These are phyloP conservation scores for Boletus speciosus DNA, from an alignment of 768 basidiomycete species.

Conservation along the genomic window DNA sequence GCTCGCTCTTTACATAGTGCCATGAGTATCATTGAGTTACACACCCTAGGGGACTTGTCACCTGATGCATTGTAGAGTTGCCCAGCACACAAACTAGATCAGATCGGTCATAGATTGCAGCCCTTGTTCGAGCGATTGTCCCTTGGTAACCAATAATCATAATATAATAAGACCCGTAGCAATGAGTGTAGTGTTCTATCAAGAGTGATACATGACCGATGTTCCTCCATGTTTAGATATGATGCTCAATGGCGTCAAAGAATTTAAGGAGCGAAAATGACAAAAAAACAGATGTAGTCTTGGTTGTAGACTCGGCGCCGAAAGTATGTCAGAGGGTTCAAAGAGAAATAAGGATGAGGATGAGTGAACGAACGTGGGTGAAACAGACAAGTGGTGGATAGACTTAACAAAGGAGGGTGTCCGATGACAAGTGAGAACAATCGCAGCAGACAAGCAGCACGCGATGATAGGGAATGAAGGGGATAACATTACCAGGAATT, in stretches of 20 bases:
- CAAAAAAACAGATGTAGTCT: slow-evolving; percentile 6
- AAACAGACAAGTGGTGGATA: slow-evolving; percentile 11
- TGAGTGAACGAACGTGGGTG: slow-evolving; percentile 23
- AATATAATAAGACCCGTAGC: slow-evolving; percentile 29
- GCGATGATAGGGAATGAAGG: background rate
- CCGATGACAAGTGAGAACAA: slow-evolving; percentile 8
- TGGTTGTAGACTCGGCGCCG: background rate
- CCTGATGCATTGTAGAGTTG: slow-evolving; percentile 58
- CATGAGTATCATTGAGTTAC: slow-evolving; percentile 52
- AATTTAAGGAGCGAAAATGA: slow-evolving; percentile 13
- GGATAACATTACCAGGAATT: background rate
- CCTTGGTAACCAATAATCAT: slow-evolving; percentile 21
- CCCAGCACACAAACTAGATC: background rate
- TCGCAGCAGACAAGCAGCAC: slow-evolving; percentile 5
- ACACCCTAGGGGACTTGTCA: slow-evolving; percentile 64
- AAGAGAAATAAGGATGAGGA: slow-evolving; percentile 5
- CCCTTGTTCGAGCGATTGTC: background rate
- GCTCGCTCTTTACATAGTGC: slow-evolving; percentile 57
- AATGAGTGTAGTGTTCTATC: slow-evolving; percentile 37
- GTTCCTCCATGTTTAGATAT: slow-evolving; percentile 34
- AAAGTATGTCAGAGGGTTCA: slow-evolving; percentile 20
- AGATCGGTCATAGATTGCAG: background rate
- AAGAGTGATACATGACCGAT: slow-evolving; percentile 34
- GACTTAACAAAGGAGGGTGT: slow-evolving; percentile 10
- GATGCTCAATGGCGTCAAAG: slow-evolving; percentile 19